Percentiles rank a stretch among this genome's conserved stretches.
Evolutionary conservation across 148 eudicot species (phyloP).

Genomic region (Oxyria digyna): DNA sequence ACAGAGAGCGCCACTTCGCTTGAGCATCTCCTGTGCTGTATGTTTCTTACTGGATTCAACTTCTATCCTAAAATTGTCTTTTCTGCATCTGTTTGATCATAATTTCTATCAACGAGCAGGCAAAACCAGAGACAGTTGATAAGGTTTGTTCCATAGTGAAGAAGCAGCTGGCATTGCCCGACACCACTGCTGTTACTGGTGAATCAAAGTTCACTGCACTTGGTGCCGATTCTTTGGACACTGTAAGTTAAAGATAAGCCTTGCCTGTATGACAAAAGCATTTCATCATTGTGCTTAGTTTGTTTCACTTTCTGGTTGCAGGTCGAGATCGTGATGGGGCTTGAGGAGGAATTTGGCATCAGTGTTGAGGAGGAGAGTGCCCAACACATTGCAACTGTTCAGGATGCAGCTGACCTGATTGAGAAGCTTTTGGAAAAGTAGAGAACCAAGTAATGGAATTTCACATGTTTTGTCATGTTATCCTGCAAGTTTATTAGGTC

Average conservation of each 20-base stretch:
- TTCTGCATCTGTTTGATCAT: background rate
- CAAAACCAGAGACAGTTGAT: constrained; percentile 49
- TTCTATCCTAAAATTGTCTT: background rate
- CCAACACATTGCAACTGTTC: constrained; percentile 32
- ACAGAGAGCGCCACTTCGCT: constrained; percentile 12
- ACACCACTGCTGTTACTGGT: constrained; percentile 23
- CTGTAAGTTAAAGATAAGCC: constrained; percentile 19
- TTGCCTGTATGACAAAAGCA: background rate
- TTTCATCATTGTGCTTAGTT: background rate
- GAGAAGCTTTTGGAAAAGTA: constrained; percentile 28
- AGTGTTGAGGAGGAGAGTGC: constrained; percentile 50
- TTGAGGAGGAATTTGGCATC: constrained; percentile 46
- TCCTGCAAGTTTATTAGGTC: background rate
- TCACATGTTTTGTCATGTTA: background rate
- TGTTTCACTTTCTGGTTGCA: constrained; percentile 1
- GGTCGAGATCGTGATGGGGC: constrained; percentile 67
- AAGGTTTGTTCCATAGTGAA: constrained; percentile 40
- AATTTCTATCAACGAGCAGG: constrained; percentile 21
- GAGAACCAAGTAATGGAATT: background rate
- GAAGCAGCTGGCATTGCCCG: constrained; percentile 35
- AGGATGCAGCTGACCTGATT: constrained; percentile 48
- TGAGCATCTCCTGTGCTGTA: constrained; percentile 33
- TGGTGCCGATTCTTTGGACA: constrained; percentile 67
- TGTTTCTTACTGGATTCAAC: too few species aligned
- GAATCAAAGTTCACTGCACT: constrained; percentile 35